Evolutionary conservation across 2,329 filamentous ascomycete species (phyloP), one percentile per base, ranked within the genome.

Genomic region (Annulohypoxylon truncatum): DNA sequence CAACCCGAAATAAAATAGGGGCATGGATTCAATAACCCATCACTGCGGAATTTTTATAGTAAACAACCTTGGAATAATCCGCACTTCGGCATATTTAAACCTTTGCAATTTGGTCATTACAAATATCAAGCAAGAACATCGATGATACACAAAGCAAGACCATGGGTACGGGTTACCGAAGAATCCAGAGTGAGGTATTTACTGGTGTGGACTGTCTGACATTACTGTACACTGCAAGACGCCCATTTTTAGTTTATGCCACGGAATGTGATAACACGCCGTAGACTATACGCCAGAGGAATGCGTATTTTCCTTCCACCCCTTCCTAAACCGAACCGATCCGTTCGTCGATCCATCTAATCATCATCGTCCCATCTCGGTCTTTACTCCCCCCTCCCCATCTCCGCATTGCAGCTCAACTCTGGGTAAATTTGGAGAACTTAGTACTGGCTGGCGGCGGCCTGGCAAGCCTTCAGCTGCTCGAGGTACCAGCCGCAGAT

Each of bases 401-500:
- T 38, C 46, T n/a, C n/a, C n/a, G n/a, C n/a, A n/a, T n/a, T n/a
- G n/a, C n/a, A n/a, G n/a, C n/a, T 33, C 10, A 22, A 10, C 22
- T 52, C 33, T 24, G 22, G 59, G 66, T 33, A 22, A 40, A 8
- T 12, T 13, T 33, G 8, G 15, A 12, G 31, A 8, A 29, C 78
- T 89, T 89, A 93, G 82, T 93, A 92, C 74, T 84, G 88, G 80
- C 84, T 88, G 59, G 92, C 90, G 73, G 92, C 92, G 71, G 87
- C 83, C 85, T 95, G 92, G 86, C 92, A 95, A 61, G 92, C 91
- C 86, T 94, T 95, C 81, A 99, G 86, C 87, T 99, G 95, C 80
- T 99, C 96, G 75, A 99, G 84, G 81, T 99, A 99, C 94, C 95
- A 99, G 73, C 92, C 92, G 84, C 96, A 99, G 78, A 97, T 96